Conservation (phyloP, 2,329 filamentous ascomycete genomes). For the Aspergillus floridensis region DNA sequence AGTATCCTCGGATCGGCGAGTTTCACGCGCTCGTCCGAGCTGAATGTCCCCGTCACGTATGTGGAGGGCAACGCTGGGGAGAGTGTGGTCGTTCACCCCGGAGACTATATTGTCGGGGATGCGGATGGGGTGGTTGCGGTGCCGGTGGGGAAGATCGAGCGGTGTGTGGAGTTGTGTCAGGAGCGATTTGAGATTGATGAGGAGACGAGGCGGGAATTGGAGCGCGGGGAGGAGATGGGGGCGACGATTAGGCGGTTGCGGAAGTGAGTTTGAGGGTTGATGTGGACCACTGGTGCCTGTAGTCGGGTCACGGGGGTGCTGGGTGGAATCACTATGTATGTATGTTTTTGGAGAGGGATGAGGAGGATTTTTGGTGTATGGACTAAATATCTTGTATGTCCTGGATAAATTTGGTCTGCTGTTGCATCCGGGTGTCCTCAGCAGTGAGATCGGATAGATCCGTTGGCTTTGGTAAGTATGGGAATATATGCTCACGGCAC, state of each 20-base stretch:
- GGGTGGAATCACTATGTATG: no score
- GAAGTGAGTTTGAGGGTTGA: conserved; percentile 18
- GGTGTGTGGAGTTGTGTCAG: conserved; percentile 32
- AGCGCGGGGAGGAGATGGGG: conserved; percentile 35
- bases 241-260: conserved; percentile 35
- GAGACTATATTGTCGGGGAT: conserved; percentile 38
- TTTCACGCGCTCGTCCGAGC: conserved; percentile 34
- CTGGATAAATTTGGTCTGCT: no score
- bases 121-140: conserved; percentile 28
- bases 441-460: no score
- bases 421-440: no score
- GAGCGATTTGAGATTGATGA: conserved; percentile 37
- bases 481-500: no score
- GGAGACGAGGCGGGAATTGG: conserved; percentile 30
- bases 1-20: conserved; percentile 35
- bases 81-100: conserved; percentile 29
- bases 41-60: conserved; percentile 36
- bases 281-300: no score
- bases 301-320: no score
- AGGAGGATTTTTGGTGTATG: no score
- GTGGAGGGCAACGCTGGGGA: conserved; percentile 22
- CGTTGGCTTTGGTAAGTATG: no score
- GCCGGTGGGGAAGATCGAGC: conserved; percentile 26
- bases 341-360: no score
- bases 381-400: no score